A percentile compares a stretch with the other conserved stretches of the same genome.
phyloP scores from a whole-genome alignment of 2,329 filamentous ascomycete genomes.

The Mollisia scopiformis region DNA sequence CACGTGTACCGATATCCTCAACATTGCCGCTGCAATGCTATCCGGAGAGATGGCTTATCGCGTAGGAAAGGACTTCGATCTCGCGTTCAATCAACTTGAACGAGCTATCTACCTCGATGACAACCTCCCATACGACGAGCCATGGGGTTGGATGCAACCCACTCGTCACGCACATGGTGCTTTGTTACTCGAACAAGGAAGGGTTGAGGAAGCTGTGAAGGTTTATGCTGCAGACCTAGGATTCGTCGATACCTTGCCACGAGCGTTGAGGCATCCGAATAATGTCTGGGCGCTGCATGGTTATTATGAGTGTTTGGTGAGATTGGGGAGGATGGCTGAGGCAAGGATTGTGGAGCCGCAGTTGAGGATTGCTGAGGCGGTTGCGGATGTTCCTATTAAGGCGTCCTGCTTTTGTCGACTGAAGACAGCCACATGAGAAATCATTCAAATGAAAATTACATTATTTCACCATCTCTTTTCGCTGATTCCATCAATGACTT shows the following conservation, averaged over 20 bases:
- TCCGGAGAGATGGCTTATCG: conserved; percentile 77
- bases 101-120: conserved; percentile 64
- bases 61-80: conserved; percentile 54
- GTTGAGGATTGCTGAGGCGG: conserved; percentile 53
- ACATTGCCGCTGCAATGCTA: conserved; percentile 66
- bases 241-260: conserved; percentile 59
- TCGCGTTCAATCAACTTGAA: conserved; percentile 62
- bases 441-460: too few species aligned
- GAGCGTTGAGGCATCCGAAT: conserved; percentile 68
- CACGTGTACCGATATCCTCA: conserved; percentile 63
- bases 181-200: conserved; percentile 67
- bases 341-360: conserved; percentile 51
- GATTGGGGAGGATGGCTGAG: conserved; percentile 52
- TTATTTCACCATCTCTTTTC: too few species aligned
- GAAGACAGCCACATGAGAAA: neutral
- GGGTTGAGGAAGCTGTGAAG: conserved; percentile 55
- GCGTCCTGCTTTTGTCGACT: conserved; percentile 61
- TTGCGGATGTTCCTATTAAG: conserved; percentile 61
- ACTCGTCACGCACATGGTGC: conserved; percentile 72
- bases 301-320: conserved; percentile 69
- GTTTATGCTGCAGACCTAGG: conserved; percentile 67
- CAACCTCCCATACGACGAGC: conserved; percentile 69
- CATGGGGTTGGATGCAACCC: conserved; percentile 82
- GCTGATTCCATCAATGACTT: too few species aligned
- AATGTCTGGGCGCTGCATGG: conserved; percentile 80